Conservation (phyloP, 345 rosid genomes). For the Camelina hispida region DNA sequence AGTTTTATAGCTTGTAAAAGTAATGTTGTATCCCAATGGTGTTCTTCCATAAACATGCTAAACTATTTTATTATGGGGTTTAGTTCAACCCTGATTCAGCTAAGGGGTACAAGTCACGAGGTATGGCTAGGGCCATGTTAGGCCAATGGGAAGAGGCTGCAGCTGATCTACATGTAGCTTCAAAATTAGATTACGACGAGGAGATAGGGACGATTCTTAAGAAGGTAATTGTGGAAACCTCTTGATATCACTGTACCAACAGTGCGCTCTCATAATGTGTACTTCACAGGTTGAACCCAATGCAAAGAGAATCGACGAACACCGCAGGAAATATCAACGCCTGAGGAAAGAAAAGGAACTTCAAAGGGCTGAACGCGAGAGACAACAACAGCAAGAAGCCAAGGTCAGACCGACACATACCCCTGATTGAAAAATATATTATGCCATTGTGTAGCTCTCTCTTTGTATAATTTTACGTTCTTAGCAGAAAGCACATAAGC, state of each 20-base stretch:
- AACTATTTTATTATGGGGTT: conserved; percentile 32
- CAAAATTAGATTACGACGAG: conserved; percentile 85
- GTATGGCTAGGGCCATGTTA: conserved; percentile 78
- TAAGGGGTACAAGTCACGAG: conserved; percentile 82
- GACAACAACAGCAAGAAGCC: conserved; percentile 51
- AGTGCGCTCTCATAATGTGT: conserved; percentile 4
- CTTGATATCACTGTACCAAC: conserved; percentile 22
- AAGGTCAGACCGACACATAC: conserved; percentile 46
- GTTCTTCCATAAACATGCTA: conserved; percentile 15
- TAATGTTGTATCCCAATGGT: background rate
- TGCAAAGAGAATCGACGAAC: conserved; percentile 73
- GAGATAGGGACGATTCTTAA: conserved; percentile 68
- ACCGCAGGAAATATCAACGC: conserved; percentile 72
- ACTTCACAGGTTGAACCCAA: conserved; percentile 79
- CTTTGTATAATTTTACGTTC: background rate
- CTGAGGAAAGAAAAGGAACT: conserved; percentile 66
- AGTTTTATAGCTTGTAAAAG: conserved; percentile 11
- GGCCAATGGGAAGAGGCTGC: conserved; percentile 87
- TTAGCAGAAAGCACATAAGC: background rate
- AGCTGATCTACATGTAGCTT: conserved; percentile 76
- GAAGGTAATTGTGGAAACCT: conserved; percentile 54
- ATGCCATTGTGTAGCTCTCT: conserved; percentile 1
- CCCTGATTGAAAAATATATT: conserved; percentile 9
- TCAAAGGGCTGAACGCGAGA: conserved; percentile 57
- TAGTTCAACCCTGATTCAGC: conserved; percentile 91